phyloP scores from a whole-genome alignment of 345 rosid species.

The Tarenaya hassleriana region DNA sequence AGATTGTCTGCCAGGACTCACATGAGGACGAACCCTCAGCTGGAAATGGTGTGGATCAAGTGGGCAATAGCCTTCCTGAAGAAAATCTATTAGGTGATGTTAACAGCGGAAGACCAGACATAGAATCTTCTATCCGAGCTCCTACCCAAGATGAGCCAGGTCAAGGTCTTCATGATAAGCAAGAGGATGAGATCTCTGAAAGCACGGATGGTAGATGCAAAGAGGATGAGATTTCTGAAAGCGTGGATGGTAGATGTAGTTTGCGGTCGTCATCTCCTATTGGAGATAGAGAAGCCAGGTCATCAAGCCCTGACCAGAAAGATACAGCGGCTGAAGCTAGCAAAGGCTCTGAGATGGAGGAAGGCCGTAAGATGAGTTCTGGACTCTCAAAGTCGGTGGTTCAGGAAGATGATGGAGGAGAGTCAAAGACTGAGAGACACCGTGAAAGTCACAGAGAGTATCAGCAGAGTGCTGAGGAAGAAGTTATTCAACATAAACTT shows the following conservation, averaged over 20 bases:
- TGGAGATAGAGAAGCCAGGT: slow-evolving; percentile 37
- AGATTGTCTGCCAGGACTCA: slow-evolving; percentile 79
- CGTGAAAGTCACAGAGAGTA: slow-evolving; percentile 81
- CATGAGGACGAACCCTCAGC: slow-evolving; percentile 30
- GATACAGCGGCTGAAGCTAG: slow-evolving; percentile 42
- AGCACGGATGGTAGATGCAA: slow-evolving; percentile 49
- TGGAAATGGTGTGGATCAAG: slow-evolving; percentile 30
- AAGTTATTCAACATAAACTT: slow-evolving; percentile 60
- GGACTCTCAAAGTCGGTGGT: slow-evolving; percentile 33
- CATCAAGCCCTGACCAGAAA: slow-evolving; percentile 49
- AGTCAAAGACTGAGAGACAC: slow-evolving; percentile 75
- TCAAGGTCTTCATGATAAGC: slow-evolving; percentile 33
- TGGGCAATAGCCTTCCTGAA: slow-evolving; percentile 37
- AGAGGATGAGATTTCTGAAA: no score
- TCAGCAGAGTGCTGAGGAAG: slow-evolving; percentile 74
- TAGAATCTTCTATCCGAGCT: slow-evolving; percentile 40
- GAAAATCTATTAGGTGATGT: slow-evolving; percentile 32
- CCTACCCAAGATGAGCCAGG: slow-evolving; percentile 39
- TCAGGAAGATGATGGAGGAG: slow-evolving; percentile 68
- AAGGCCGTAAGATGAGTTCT: slow-evolving; percentile 38
- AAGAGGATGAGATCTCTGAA: slow-evolving; percentile 50
- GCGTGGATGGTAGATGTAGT: slow-evolving; percentile 47
- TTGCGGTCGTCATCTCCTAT: slow-evolving; percentile 38
- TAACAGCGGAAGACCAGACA: slow-evolving; percentile 29
- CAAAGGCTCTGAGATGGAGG: slow-evolving; percentile 49